Percentiles rank a stretch among this genome's conserved stretches.
These are phyloP conservation scores for Dictyostelium citrinum DNA, from an alignment of 78 protist species.

Conservation along the genomic window DNA sequence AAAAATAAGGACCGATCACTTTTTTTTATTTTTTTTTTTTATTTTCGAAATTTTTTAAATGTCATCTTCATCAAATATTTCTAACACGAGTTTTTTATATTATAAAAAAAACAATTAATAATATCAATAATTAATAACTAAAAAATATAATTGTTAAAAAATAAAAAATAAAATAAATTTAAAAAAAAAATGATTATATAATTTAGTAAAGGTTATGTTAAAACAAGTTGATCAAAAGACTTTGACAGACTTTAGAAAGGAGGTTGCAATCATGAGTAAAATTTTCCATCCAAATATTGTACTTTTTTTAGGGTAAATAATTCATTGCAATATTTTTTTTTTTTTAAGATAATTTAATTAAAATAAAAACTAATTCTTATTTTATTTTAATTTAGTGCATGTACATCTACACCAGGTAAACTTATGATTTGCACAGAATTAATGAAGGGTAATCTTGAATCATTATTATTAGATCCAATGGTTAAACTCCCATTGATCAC, in stretches of 20 bases:
- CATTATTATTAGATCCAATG: constrained; percentile 70
- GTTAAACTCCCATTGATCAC: constrained; percentile 62
- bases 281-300: constrained; percentile 85
- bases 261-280: constrained; percentile 85
- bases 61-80: background rate
- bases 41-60: background rate
- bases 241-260: constrained; percentile 76
- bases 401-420: constrained; percentile 81
- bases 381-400: constrained; percentile 43
- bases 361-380: background rate
- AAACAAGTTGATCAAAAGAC: constrained; percentile 82
- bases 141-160: too few relatives aligned
- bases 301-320: constrained; percentile 71
- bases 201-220: constrained; percentile 75
- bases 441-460: constrained; percentile 77
- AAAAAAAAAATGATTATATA: too few relatives aligned
- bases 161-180: background rate
- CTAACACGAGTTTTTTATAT: too few relatives aligned
- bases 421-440: constrained; percentile 80
- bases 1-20: background rate
- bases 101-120: too few relatives aligned
- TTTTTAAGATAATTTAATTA: too few relatives aligned
- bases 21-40: background rate
- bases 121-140: too few relatives aligned
- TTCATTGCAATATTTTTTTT: too few relatives aligned